Conservation (phyloP, 345 rosid genomes). For the Pistacia atlantica region DNA sequence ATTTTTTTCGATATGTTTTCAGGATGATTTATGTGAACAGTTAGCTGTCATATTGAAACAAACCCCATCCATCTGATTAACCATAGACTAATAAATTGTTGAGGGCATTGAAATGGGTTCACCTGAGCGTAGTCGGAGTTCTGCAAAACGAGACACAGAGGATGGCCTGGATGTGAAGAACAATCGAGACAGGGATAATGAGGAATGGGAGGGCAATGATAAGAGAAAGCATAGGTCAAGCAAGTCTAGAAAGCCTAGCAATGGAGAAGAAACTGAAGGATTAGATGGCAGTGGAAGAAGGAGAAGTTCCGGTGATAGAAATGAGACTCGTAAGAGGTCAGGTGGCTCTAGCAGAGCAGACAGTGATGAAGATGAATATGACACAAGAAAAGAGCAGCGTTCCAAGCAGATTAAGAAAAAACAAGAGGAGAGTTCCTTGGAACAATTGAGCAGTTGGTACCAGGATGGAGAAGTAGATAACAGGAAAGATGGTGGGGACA, state of each 20-base stretch:
- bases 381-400: constrained; percentile 46
- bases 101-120: constrained; percentile 51
- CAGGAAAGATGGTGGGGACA: constrained; percentile 65
- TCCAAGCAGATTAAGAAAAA: constrained; percentile 69
- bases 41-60: not conserved
- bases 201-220: constrained; percentile 60
- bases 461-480: constrained; percentile 85
- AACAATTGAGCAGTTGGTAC: constrained; percentile 84
- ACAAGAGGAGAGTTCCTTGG: constrained; percentile 91
- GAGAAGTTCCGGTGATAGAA: constrained; percentile 60
- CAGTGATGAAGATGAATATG: constrained; percentile 75
- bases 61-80: not conserved
- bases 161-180: constrained; percentile 45
- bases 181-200: constrained; percentile 55
- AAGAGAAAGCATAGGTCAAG: constrained; percentile 66
- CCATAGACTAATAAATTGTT: not conserved
- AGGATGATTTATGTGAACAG: not conserved
- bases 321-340: constrained; percentile 64
- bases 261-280: constrained; percentile 59
- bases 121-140: constrained; percentile 54
- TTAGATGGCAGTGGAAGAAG: constrained; percentile 55
- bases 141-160: constrained; percentile 45
- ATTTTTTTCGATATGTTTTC: not conserved
- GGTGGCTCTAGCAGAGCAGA: constrained; percentile 49
- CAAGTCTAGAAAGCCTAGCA: constrained; percentile 58